Conservation (phyloP, 2,329 filamentous ascomycete species). For the Fusarium incarnatum region DNA sequence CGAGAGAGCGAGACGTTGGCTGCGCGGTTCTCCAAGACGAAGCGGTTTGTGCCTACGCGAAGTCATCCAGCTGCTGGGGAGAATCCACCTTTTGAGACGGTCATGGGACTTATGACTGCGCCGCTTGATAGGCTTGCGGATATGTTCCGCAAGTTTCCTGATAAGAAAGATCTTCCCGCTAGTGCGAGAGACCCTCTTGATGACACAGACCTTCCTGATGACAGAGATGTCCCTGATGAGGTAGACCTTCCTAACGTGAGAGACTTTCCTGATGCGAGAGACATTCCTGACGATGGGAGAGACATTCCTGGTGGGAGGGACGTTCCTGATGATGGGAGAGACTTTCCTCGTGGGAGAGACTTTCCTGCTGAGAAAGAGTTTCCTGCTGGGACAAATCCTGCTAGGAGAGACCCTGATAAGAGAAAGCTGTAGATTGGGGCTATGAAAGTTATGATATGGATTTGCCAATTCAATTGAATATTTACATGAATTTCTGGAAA, state of each 20-base stretch:
- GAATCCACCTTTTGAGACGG: conserved; percentile 67
- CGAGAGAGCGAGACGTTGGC: conserved; percentile 44
- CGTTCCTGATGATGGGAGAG: no score
- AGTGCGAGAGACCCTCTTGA: no score
- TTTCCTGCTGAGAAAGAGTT: no score
- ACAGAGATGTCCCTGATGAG: no score
- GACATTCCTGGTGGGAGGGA: conserved; percentile 38
- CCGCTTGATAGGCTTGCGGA: conserved; percentile 68
- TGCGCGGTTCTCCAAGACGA: conserved; percentile 63
- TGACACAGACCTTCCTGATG: no score
- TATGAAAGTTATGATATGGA: no score
- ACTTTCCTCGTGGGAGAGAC: neutral
- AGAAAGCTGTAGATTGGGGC: neutral
- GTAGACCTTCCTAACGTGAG: no score
- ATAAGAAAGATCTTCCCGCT: neutral
- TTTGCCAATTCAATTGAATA: neutral
- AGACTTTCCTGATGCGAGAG: no score
- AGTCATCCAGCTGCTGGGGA: conserved; percentile 64
- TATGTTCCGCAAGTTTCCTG: conserved; percentile 63
- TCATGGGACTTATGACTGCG: conserved; percentile 63
- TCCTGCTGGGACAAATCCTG: neutral
- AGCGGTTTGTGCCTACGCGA: conserved; percentile 64
- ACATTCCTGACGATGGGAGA: no score
- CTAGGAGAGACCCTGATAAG: neutral
- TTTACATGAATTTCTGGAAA: fast-evolving